Evolutionary conservation across 768 basidiomycete species (phyloP).

Genomic region (Termitomyces sp.): DNA sequence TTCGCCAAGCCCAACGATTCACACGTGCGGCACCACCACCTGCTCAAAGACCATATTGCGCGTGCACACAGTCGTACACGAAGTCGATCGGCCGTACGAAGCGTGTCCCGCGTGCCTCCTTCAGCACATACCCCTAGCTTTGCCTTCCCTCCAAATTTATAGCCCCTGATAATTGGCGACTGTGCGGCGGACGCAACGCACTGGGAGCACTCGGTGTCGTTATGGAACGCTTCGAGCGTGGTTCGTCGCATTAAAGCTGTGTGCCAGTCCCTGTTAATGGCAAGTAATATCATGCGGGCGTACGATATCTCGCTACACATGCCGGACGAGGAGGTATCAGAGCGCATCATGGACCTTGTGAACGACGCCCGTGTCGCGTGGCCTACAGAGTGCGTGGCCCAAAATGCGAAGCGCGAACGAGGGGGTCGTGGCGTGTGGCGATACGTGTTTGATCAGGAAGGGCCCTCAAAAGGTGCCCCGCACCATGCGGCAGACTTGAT

Average conservation of each 20-base stretch:
- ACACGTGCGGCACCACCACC: conserved; percentile 20
- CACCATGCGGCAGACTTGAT: conserved; percentile 73
- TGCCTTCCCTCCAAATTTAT: conserved; percentile 32
- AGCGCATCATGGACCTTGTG: conserved; percentile 68
- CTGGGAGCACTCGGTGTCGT: conserved; percentile 56
- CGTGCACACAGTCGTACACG: conserved; percentile 18
- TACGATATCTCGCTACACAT: conserved; percentile 69
- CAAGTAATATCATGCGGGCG: conserved; percentile 57
- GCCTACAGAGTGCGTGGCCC: conserved; percentile 66
- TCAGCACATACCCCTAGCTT: conserved; percentile 18
- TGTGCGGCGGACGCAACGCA: conserved; percentile 60
- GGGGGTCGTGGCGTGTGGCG: conserved; percentile 68
- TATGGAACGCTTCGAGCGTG: conserved; percentile 61
- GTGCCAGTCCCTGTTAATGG: conserved; percentile 64
- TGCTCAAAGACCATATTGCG: conserved; percentile 23
- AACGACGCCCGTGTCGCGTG: conserved; percentile 74
- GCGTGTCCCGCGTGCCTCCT: conserved; percentile 15
- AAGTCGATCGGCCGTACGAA: conserved; percentile 17
- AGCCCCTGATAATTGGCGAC: conserved; percentile 78
- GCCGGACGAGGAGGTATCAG: conserved; percentile 61
- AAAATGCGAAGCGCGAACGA: conserved; percentile 44
- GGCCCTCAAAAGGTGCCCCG: conserved; percentile 57
- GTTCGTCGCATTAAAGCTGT: conserved; percentile 70
- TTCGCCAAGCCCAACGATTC: conserved; percentile 34
- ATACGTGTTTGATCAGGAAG: conserved; percentile 82